phyloP scores from a whole-genome alignment of 768 basidiomycete species.

The Russula abietina region DNA sequence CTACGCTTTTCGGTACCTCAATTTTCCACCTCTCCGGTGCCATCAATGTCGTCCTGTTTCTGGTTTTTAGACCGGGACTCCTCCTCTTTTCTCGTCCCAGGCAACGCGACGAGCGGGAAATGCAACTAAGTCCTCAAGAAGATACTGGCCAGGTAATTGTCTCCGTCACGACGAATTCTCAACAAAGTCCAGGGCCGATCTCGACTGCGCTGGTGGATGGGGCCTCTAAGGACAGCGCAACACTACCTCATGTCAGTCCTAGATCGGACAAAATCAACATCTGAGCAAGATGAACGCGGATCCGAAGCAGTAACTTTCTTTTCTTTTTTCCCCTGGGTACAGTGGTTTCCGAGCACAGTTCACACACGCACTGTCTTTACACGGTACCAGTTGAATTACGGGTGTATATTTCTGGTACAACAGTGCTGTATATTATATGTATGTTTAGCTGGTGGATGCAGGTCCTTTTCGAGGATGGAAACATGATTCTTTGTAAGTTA shows the following conservation, averaged over 20 bases:
- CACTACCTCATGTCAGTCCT: background rate
- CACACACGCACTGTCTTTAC: too few species aligned
- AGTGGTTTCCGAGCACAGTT: too few species aligned
- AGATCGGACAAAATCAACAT: background rate
- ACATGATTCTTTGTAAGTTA: too few species aligned
- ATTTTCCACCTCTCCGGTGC: slow-evolving; percentile 27
- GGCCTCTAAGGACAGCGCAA: background rate
- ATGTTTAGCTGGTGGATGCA: too few species aligned
- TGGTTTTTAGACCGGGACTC: slow-evolving; percentile 25
- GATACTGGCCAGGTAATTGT: background rate
- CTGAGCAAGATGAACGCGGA: background rate
- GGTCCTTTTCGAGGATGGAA: too few species aligned
- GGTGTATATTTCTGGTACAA: too few species aligned
- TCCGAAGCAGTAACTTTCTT: too few species aligned
- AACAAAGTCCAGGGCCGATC: background rate
- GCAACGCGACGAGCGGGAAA: background rate
- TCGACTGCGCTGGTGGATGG: background rate
- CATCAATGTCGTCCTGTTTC: background rate
- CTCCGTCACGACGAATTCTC: too few species aligned
- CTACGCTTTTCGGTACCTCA: slow-evolving; percentile 31
- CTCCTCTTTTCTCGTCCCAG: slow-evolving; percentile 29
- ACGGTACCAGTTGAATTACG: too few species aligned
- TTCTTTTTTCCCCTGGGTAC: too few species aligned
- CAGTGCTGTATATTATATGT: too few species aligned
- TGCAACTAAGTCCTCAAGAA: background rate